These are phyloP conservation scores for Ochetophila trinervis DNA, from an alignment of 306 rosid species.

Conservation along the genomic window DNA sequence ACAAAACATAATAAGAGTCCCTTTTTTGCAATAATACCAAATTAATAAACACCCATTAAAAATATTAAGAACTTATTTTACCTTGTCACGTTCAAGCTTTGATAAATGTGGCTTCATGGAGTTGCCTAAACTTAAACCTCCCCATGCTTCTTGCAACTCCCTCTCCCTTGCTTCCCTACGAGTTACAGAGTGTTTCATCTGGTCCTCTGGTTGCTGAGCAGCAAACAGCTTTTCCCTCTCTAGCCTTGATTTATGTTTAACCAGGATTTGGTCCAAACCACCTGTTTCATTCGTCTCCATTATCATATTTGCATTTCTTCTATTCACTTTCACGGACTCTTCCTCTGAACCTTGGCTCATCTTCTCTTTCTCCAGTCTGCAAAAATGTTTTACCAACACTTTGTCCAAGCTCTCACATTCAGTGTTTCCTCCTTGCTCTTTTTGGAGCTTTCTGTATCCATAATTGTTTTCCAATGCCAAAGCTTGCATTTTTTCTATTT, in stretches of 20 bases:
- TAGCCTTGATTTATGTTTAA: constrained; percentile 68
- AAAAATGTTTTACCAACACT: constrained; percentile 72
- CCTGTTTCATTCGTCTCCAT: constrained; percentile 34
- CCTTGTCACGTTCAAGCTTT: constrained; percentile 85
- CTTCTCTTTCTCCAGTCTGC: constrained; percentile 78
- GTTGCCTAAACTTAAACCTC: constrained; percentile 78
- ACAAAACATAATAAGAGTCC: not conserved
- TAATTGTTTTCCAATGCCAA: constrained; percentile 31
- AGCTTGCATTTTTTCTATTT: constrained; percentile 64
- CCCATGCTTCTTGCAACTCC: constrained; percentile 84
- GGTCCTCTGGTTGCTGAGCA: constrained; percentile 46
- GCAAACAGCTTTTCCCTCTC: constrained; percentile 73
- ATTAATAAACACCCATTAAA: not conserved
- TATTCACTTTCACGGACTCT: constrained; percentile 34
- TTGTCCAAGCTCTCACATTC: constrained; percentile 71
- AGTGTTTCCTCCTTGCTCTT: constrained; percentile 30
- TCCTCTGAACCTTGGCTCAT: constrained; percentile 41
- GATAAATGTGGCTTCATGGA: constrained; percentile 73
- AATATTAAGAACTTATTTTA: constrained; percentile 5
- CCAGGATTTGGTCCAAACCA: constrained; percentile 60
- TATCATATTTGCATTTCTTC: constrained; percentile 28
- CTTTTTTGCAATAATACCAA: no score
- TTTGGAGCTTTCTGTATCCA: constrained; percentile 31
- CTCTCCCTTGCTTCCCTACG: constrained; percentile 81
- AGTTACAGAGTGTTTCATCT: constrained; percentile 30